Base-by-base conservation (phyloP, 148 eudicot species). In the Linanthus parryae region DNA sequence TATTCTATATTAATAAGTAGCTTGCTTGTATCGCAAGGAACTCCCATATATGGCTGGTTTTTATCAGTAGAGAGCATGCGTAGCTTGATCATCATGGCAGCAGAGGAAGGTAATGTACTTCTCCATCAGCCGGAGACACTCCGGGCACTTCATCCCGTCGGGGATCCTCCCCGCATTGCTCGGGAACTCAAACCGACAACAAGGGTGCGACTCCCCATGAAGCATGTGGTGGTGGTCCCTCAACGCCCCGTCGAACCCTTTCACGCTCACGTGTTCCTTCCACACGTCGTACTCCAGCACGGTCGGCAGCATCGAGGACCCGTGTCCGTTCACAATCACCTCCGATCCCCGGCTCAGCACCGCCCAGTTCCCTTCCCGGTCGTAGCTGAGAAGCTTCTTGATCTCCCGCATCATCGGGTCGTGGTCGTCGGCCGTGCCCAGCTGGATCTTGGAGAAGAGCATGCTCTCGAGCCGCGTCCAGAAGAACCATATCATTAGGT, bases 401-500 rank as follows among this genome's bases (percentile, higher is more conserved):
- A 83, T 61, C 30, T 76, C 80, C 13, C 57, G 77, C 28, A 70
- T 48, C 48, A 71, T 47, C 3, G 54, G 34, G 24, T 83, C 90
- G 7, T 56, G 56, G 16, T 75, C 75, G 20, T 67, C 57, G 0
- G 52, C 54, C 7, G 24, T 50, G 0, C 58, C 66, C 0, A 82
- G 65, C 49, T 74, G 78, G 20, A 82, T 70, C 70, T 82, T 82
- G 14, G 88, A 82, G 48, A 29, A 62, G 45, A 82, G 48, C 88
- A 82, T 82, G 74, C 88, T 82, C 47, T 82, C 79, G 4, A 82
- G 48, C 19, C 88, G 55, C 0, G 77, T 70, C 88, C 88, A 82
- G 50, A 78, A 82, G 62, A 61, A 82, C 84, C 82, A 75, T 3
- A 78, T 69, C 52, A 56, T 52, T 16, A 72, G 57, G 16, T 82